Evolutionary conservation across 345 rosid species (phyloP).

Genomic region (Corymbia maculata): DNA sequence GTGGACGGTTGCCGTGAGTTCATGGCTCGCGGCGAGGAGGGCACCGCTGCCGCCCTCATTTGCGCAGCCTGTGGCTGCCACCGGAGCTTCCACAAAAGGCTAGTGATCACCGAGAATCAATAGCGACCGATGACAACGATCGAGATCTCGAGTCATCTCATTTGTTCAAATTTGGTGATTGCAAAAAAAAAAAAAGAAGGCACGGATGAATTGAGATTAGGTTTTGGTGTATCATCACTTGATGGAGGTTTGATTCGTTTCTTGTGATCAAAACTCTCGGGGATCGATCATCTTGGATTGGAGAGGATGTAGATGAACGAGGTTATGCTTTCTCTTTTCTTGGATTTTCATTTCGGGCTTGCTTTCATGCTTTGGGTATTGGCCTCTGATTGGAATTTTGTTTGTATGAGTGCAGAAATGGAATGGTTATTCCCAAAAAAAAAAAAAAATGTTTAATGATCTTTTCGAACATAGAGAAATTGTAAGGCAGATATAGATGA

Average conservation of each 20-base stretch:
- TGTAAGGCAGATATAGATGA: not conserved
- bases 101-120: not conserved
- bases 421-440: not conserved
- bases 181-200: not conserved
- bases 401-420: not conserved
- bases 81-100: constrained; percentile 1
- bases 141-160: not conserved
- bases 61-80: constrained; percentile 10
- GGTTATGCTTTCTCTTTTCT: not conserved
- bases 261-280: not conserved
- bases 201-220: not conserved
- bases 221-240: not conserved
- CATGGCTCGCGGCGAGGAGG: not conserved
- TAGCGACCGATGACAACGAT: not conserved
- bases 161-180: not conserved
- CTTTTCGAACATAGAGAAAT: not conserved
- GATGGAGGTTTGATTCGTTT: not conserved
- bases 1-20: constrained; percentile 8
- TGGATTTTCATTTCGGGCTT: not conserved
- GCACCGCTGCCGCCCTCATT: not conserved
- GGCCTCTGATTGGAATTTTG: not conserved
- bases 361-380: not conserved
- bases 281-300: not conserved
- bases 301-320: not conserved
- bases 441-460: not conserved